Evolutionary conservation across 805 yeast species (phyloP).

Genomic region (Zygosaccharomyces bailii): DNA sequence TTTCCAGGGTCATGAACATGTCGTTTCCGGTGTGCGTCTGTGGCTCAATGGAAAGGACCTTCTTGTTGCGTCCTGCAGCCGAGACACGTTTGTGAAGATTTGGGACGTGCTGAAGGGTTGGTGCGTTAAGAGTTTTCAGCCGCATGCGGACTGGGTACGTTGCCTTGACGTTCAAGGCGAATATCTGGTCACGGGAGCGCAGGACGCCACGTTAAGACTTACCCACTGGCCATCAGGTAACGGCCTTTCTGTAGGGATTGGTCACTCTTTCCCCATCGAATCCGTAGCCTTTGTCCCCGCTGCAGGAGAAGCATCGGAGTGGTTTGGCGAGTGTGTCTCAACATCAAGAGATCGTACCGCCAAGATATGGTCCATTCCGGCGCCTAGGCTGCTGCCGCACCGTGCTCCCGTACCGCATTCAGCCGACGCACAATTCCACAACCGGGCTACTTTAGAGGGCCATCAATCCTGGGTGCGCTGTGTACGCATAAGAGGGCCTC

Average conservation of each 20-base stretch:
- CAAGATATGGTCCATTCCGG: constrained; percentile 73
- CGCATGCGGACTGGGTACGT: constrained; percentile 90
- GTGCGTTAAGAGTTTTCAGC: constrained; percentile 61
- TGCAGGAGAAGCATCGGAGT: constrained; percentile 40
- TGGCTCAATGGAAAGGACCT: constrained; percentile 42
- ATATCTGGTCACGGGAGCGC: constrained; percentile 67
- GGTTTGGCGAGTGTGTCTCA: constrained; percentile 69
- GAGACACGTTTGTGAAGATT: constrained; percentile 57
- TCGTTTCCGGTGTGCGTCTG: constrained; percentile 63
- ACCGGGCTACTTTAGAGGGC: constrained; percentile 57
- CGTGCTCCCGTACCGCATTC: constrained; percentile 52
- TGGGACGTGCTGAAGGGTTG: constrained; percentile 72
- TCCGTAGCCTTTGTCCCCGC: constrained; percentile 49
- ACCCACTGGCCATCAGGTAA: constrained; percentile 65
- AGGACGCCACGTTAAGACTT: constrained; percentile 70
- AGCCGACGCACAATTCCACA: constrained; percentile 57
- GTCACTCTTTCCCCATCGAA: constrained; percentile 84
- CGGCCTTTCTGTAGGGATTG: constrained; percentile 62
- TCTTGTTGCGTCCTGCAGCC: constrained; percentile 55
- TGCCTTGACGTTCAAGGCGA: constrained; percentile 56
- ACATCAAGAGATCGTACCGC: constrained; percentile 76
- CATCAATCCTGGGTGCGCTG: constrained; percentile 87
- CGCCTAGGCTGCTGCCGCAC: constrained; percentile 56
- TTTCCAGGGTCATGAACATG: constrained; percentile 82
- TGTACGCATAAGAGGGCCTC: constrained; percentile 69